A percentile compares a stretch with the other conserved stretches of the same genome.
Evolutionary conservation across 352 stramenopile species (phyloP).

Genomic region (Globisporangium cylindrosporum): DNA sequence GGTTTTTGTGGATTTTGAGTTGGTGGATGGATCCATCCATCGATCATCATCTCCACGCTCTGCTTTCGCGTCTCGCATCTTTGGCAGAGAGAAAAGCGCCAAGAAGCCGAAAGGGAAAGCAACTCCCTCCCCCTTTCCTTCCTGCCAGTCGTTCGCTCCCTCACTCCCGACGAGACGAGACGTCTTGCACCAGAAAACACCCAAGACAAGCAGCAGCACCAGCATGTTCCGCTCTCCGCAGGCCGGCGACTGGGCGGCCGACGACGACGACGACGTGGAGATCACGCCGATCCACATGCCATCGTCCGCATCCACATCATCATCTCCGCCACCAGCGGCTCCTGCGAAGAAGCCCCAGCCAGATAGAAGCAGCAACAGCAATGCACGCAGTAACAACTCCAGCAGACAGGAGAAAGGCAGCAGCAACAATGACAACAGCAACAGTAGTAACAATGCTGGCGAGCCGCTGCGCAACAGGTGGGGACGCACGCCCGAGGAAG

Average conservation of each 20-base stretch:
- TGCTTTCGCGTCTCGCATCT: background rate
- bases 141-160: background rate
- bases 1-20: background rate
- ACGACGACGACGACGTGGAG: slow-evolving; percentile 75
- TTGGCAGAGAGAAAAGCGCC: background rate
- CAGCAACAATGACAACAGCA: background rate
- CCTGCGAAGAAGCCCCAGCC: slow-evolving; percentile 18
- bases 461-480: slow-evolving; percentile 12
- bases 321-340: slow-evolving; percentile 6
- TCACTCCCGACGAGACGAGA: background rate
- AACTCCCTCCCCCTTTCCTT: background rate
- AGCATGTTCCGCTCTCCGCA: slow-evolving; percentile 73
- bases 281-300: slow-evolving; percentile 16
- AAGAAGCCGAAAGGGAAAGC: background rate
- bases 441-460: background rate
- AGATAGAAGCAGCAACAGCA: slow-evolving; percentile 5
- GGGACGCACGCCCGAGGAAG: slow-evolving; percentile 12
- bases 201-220: slow-evolving; percentile 23
- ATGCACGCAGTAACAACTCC: slow-evolving; percentile 7
- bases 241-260: slow-evolving; percentile 68
- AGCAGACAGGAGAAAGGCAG: slow-evolving; percentile 9
- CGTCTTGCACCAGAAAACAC: background rate
- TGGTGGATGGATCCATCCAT: background rate
- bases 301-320: slow-evolving; percentile 9
- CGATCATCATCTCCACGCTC: background rate